phyloP scores from a whole-genome alignment of 176 grass and related monocot species.

The Juncus effusus region DNA sequence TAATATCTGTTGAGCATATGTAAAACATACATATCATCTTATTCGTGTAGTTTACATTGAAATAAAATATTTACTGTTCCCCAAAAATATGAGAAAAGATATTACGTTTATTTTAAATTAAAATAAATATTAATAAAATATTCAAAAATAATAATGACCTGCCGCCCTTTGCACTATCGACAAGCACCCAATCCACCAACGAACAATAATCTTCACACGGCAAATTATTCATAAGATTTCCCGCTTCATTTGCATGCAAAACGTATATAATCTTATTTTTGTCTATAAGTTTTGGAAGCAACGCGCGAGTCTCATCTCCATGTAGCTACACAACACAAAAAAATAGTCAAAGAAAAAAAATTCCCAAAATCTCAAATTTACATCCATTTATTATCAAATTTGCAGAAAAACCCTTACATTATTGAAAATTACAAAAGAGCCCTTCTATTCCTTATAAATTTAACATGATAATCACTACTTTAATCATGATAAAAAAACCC shows the following conservation, averaged over 20 bases:
- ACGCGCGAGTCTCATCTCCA: conserved; percentile 62
- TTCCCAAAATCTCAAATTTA: no score
- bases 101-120: neutral
- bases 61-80: neutral
- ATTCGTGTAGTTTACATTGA: neutral
- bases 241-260: conserved; percentile 63
- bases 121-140: neutral
- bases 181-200: conserved; percentile 63
- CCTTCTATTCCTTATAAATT: neutral
- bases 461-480: no score
- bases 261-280: conserved; percentile 69
- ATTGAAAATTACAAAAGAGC: neutral
- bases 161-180: conserved; percentile 82
- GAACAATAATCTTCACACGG: conserved; percentile 42
- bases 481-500: no score
- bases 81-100: neutral
- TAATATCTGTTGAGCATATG: no score
- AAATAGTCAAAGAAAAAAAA: neutral
- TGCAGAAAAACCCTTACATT: neutral
- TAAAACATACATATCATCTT: conserved; percentile 7
- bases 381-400: neutral
- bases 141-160: conserved; percentile 32
- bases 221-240: conserved; percentile 61
- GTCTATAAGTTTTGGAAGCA: conserved; percentile 43
- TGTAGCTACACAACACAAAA: conserved; percentile 55